Conservation (phyloP, 768 basidiomycete genomes). For the Auricularia cornea region DNA sequence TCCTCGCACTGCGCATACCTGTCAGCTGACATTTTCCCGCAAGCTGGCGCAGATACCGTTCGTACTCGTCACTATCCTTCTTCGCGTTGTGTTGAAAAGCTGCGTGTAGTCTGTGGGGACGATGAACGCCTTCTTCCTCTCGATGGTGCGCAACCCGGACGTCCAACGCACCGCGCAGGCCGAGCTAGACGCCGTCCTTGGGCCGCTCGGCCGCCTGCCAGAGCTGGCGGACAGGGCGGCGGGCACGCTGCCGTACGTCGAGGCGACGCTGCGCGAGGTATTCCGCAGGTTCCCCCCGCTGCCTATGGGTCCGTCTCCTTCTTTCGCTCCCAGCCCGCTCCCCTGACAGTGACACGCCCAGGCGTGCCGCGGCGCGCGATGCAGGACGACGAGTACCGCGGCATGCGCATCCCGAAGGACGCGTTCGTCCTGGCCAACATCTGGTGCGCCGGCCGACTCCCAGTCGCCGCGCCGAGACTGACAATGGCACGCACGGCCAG, state of each 20-base stretch:
- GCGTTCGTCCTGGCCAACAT: conserved; percentile 52
- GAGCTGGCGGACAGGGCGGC: conserved; percentile 23
- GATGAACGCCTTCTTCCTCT: conserved; percentile 28
- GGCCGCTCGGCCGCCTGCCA: conserved; percentile 28
- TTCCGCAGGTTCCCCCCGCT: conserved; percentile 17
- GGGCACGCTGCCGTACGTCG: conserved; percentile 28
- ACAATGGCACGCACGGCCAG: conserved; percentile 8
- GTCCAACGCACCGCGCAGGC: conserved; percentile 29
- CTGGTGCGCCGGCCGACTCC: conserved; percentile 33
- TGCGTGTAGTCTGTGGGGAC: conserved; percentile 27
- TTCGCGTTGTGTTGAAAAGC: too few relatives aligned
- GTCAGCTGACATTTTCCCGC: too few relatives aligned
- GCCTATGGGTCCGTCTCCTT: conserved; percentile 12
- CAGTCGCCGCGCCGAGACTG: neutral
- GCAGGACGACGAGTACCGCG: conserved; percentile 34
- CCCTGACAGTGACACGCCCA: neutral
- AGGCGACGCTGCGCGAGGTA: conserved; percentile 27
- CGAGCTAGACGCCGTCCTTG: conserved; percentile 31
- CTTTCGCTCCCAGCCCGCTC: neutral
- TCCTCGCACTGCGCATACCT: conserved; percentile 17
- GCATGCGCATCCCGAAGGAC: conserved; percentile 47
- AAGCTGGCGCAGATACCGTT: neutral
- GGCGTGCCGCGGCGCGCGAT: conserved; percentile 11
- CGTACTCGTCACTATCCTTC: conserved; percentile 6
- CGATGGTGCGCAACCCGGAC: conserved; percentile 32